Percentiles rank a stretch among this genome's conserved stretches.
Evolutionary conservation across 176 grass and related monocot genomes (phyloP).

Genomic region (Cenchrus americanus): DNA sequence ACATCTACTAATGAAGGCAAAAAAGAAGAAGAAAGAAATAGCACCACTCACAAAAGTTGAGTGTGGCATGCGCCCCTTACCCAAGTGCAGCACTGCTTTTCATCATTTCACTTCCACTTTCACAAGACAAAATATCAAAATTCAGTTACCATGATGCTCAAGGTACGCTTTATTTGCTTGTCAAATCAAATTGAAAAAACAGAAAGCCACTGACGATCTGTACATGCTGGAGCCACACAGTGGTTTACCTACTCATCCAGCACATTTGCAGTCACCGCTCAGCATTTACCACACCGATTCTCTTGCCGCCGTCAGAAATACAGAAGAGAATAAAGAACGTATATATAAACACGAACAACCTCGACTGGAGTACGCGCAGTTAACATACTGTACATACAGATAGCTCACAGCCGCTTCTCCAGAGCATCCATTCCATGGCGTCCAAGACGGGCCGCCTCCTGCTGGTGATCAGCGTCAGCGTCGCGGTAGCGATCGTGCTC

Average conservation of each 20-base stretch:
- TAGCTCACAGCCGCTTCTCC: neutral
- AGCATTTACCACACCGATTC: too few species aligned
- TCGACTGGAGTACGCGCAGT: neutral
- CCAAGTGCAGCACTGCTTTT: conserved; percentile 19
- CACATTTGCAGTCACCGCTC: neutral
- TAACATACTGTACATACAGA: too few species aligned
- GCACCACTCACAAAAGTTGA: neutral
- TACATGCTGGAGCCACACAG: neutral
- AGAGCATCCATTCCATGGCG: neutral
- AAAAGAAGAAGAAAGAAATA: conserved; percentile 34
- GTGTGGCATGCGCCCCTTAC: conserved; percentile 5
- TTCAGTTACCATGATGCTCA: too few species aligned
- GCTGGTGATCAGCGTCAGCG: neutral
- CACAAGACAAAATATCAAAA: too few species aligned
- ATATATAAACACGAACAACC: neutral
- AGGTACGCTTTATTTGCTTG: too few species aligned
- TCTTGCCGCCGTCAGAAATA: too few species aligned
- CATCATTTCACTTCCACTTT: conserved; percentile 1
- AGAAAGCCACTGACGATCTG: neutral
- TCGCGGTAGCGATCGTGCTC: neutral
- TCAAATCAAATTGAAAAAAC: too few species aligned
- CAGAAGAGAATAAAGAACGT: too few species aligned
- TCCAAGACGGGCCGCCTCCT: neutral
- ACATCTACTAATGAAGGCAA: too few species aligned
- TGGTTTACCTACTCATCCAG: neutral